Percentiles rank a stretch among this genome's conserved stretches.
These are phyloP conservation scores for Eleusine coracana DNA, from an alignment of 176 grass and related monocot genomes.

Conservation along the genomic window DNA sequence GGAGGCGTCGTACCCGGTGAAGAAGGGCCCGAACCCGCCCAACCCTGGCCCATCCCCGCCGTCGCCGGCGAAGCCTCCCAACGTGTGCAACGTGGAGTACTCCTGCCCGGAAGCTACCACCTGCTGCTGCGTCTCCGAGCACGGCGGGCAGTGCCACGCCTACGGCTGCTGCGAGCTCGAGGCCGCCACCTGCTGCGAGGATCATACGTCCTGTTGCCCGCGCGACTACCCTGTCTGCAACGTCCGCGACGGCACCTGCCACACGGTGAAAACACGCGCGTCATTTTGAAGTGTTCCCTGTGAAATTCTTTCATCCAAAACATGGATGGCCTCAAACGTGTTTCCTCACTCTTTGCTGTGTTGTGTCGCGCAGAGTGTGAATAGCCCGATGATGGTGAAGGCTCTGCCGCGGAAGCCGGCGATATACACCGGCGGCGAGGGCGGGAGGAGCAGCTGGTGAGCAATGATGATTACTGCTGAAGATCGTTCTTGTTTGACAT, in stretches of 20 bases:
- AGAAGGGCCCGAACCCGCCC: constrained; percentile 2
- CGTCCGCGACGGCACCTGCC: constrained; percentile 1
- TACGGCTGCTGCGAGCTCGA: constrained; percentile 6
- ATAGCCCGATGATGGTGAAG: neutral
- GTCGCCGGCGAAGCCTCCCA: neutral
- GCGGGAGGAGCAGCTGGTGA: neutral
- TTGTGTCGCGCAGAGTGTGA: neutral
- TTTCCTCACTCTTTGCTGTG: neutral
- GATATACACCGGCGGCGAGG: neutral
- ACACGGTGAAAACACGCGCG: neutral
- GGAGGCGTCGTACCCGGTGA: constrained; percentile 52
- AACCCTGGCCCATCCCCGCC: neutral
- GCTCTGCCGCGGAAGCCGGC: neutral
- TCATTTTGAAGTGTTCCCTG: neutral
- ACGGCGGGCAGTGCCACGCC: neutral
- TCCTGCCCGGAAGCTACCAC: neutral
- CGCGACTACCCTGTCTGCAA: constrained; percentile 2
- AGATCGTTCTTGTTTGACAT: neutral
- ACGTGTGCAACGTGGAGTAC: constrained; percentile 3
- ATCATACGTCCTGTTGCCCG: neutral
- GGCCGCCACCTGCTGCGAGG: constrained; percentile 5
- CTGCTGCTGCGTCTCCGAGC: constrained; percentile 10
- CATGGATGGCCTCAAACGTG: neutral
- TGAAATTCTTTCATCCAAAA: neutral
- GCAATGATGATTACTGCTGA: neutral